These are phyloP conservation scores for Curvularia spicifera DNA, from an alignment of 2,329 filamentous ascomycete species.

Conservation along the genomic window DNA sequence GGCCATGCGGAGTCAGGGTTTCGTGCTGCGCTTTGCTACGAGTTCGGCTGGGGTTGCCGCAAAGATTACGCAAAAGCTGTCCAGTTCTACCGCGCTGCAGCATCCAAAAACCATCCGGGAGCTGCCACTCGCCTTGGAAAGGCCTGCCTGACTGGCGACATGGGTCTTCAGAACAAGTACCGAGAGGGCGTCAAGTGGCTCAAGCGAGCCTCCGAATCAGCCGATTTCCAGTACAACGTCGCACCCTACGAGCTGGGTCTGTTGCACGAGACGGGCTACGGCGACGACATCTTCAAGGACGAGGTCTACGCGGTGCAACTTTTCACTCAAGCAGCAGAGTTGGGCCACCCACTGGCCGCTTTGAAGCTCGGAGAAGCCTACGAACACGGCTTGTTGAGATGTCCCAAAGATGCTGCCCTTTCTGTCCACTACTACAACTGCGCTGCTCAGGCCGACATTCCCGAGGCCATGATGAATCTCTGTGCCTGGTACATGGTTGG, in stretches of 20 bases:
- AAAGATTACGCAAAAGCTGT: slow-evolving; percentile 90
- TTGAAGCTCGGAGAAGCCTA: slow-evolving; percentile 95
- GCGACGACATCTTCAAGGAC: slow-evolving; percentile 92
- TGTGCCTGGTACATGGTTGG: slow-evolving; percentile 99
- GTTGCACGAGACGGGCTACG: slow-evolving; percentile 90
- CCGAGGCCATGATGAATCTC: slow-evolving; percentile 94
- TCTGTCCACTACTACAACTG: slow-evolving; percentile 98
- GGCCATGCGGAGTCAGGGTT: slow-evolving; percentile 97
- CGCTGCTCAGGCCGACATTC: slow-evolving; percentile 82
- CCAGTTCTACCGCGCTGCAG: slow-evolving; percentile 88
- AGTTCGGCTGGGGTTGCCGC: slow-evolving; percentile 96
- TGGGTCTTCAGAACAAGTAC: slow-evolving; percentile 82
- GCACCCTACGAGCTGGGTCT: slow-evolving; percentile 90
- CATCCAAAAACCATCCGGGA: slow-evolving; percentile 92
- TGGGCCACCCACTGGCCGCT: slow-evolving; percentile 86
- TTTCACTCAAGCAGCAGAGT: slow-evolving; percentile 90
- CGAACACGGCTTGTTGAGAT: slow-evolving; percentile 86
- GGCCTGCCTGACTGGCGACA: slow-evolving; percentile 86
- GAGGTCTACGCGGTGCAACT: slow-evolving; percentile 89
- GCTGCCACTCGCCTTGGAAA: slow-evolving; percentile 92
- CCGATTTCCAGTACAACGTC: slow-evolving; percentile 88
- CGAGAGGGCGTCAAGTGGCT: slow-evolving; percentile 95
- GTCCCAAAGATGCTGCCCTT: slow-evolving; percentile 87
- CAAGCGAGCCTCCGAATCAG: slow-evolving; percentile 87
- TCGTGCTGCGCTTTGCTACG: slow-evolving; percentile 91